These are phyloP conservation scores for Persicaria tinctoria DNA, from an alignment of 148 eudicot genomes.

Conservation along the genomic window DNA sequence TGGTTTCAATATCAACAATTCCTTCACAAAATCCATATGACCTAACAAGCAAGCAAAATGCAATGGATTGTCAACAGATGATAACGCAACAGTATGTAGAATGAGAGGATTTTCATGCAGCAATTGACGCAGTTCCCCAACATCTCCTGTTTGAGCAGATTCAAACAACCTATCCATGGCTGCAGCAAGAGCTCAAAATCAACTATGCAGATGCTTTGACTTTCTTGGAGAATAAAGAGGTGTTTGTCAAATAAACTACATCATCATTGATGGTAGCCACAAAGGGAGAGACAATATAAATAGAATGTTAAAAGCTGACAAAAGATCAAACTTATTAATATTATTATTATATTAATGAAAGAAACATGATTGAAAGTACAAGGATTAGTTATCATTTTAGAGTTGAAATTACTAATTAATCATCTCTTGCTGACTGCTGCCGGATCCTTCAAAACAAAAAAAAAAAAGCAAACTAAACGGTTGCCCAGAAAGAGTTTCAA, in stretches of 20 bases:
- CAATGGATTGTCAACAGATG: slow-evolving; percentile 9
- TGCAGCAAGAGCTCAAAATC: not conserved
- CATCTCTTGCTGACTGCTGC: too few species aligned
- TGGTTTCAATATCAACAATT: slow-evolving; percentile 2
- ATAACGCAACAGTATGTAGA: not conserved
- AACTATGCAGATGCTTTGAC: not conserved
- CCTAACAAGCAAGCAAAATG: not conserved
- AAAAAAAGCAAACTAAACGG: too few species aligned
- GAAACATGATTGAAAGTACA: not conserved
- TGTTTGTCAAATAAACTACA: not conserved
- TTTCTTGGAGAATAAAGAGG: not conserved
- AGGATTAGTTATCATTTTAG: too few species aligned
- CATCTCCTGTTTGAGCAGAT: not conserved
- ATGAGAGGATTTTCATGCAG: not conserved
- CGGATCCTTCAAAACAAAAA: too few species aligned
- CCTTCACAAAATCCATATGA: not conserved
- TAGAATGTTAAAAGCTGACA: not conserved
- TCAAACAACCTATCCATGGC: not conserved
- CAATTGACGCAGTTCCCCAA: not conserved
- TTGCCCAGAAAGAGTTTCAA: too few species aligned
- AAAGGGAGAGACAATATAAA: not conserved
- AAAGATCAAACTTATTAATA: not conserved
- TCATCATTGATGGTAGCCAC: not conserved
- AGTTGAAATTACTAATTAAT: too few species aligned
- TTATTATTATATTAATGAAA: not conserved